These are phyloP conservation scores for Penstemon newberryi DNA, from an alignment of 257 asterid species.

Conservation along the genomic window DNA sequence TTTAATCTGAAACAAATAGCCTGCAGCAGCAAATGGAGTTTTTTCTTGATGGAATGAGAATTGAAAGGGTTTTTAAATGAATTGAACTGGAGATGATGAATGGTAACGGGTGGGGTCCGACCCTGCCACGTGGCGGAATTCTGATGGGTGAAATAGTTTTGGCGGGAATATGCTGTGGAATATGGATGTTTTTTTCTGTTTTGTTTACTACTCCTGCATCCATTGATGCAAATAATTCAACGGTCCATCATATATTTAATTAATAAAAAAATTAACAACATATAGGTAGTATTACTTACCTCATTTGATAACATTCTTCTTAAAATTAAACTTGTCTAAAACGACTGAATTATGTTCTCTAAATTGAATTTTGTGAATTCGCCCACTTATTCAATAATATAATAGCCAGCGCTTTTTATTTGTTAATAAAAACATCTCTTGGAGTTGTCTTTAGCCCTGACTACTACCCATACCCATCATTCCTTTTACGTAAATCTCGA, in stretches of 20 bases:
- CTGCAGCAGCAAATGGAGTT: not conserved
- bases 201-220: not conserved
- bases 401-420: too few species aligned
- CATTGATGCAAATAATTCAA: not conserved
- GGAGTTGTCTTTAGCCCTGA: too few species aligned
- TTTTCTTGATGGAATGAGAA: not conserved
- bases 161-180: constrained; percentile 31
- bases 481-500: too few species aligned
- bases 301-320: not conserved
- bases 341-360: too few species aligned
- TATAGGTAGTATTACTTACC: not conserved
- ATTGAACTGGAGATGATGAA: not conserved
- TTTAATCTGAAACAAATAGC: too few species aligned
- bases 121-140: constrained; percentile 15
- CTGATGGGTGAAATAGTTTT: constrained; percentile 4
- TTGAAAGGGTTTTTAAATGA: not conserved
- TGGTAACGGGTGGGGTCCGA: constrained; percentile 12
- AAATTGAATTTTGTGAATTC: too few species aligned
- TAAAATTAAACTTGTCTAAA: too few species aligned
- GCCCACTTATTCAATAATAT: too few species aligned
- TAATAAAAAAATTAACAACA: too few species aligned
- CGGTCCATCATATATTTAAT: not conserved
- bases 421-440: too few species aligned
- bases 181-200: constrained; percentile 2
- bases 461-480: too few species aligned